phyloP scores from a whole-genome alignment of 495 filamentous ascomycete genomes.

The Staphylotrichum longicolle region DNA sequence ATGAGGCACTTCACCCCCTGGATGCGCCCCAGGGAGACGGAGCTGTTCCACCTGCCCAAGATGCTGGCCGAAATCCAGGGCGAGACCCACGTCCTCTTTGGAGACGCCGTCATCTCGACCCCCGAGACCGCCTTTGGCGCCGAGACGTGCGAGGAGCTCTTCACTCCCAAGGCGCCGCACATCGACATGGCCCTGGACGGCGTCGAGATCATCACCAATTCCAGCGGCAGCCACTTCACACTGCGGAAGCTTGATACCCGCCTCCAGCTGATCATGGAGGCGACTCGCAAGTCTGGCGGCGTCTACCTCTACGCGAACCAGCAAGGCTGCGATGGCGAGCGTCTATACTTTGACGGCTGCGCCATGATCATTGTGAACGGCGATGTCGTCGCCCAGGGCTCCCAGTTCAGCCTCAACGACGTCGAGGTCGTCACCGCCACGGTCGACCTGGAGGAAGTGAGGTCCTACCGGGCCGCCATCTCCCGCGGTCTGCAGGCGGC shows the following conservation, averaged over 20 bases:
- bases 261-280: conserved; percentile 70
- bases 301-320: conserved; percentile 68
- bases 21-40: conserved; percentile 50
- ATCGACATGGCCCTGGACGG: conserved; percentile 56
- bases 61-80: conserved; percentile 62
- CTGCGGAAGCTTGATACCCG: conserved; percentile 74
- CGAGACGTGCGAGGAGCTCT: conserved; percentile 81
- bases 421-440: conserved; percentile 84
- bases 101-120: conserved; percentile 73
- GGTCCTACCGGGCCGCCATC: conserved; percentile 51
- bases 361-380: conserved; percentile 77
- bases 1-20: conserved; percentile 60
- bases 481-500: conserved; percentile 59
- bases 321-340: conserved; percentile 67
- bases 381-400: conserved; percentile 62
- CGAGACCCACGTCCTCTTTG: conserved; percentile 61
- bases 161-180: conserved; percentile 61
- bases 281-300: conserved; percentile 71
- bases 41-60: conserved; percentile 71
- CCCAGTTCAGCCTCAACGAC: conserved; percentile 73
- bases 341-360: conserved; percentile 63
- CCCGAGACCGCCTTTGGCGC: conserved; percentile 67
- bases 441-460: conserved; percentile 75
- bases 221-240: conserved; percentile 65
- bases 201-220: conserved; percentile 76